Evolutionary conservation across 805 yeast genomes (phyloP), one percentile per base, ranked within the genome.

Genomic region (Allodekkera sacchari): DNA sequence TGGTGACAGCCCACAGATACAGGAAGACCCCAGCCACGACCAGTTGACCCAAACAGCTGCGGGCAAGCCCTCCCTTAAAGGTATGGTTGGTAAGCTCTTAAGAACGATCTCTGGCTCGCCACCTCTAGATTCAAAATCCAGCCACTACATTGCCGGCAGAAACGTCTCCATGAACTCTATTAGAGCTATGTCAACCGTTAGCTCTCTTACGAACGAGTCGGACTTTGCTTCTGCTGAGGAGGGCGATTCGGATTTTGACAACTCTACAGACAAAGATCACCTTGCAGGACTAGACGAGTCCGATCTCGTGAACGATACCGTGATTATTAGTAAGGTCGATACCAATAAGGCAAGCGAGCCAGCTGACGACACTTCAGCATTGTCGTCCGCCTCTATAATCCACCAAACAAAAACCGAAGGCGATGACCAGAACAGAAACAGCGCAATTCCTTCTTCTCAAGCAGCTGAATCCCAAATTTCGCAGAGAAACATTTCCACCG

Each of bases 171-270:
- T 14, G 2, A 11, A 9, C 9, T 45, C 48, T 28, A 38, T 34
- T 7, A n/a, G n/a, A n/a, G n/a, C n/a, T n/a, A n/a, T n/a, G n/a
- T 18, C 23, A 9, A 30, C 33, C 18, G 39, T 31, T 22, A 38
- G 52, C 6, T 50, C 52, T 7, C 44, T 57, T 7, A 31, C 39
- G 18, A 45, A 44, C 6, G 59, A 53, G 15, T 47, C 53, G 3
- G 58, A 51, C 19, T 54, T 54, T 38, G 48, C 53, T 22, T 53
- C 59, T 16, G 59, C 58, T 15, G 48, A 42, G 22, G 57, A 52
- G 30, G 55, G 50, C 12, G 42, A 34, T 12, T 8, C 20, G 11
- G 39, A 39, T 19, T 37, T 38, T 7, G 30, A 32, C 7, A 35
- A n/a, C n/a, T n/a, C n/a, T n/a, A n/a, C n/a, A n/a, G n/a, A n/a